Base-by-base conservation (phyloP, 805 yeast species). In the Scheffersomyces amazonensis region DNA sequence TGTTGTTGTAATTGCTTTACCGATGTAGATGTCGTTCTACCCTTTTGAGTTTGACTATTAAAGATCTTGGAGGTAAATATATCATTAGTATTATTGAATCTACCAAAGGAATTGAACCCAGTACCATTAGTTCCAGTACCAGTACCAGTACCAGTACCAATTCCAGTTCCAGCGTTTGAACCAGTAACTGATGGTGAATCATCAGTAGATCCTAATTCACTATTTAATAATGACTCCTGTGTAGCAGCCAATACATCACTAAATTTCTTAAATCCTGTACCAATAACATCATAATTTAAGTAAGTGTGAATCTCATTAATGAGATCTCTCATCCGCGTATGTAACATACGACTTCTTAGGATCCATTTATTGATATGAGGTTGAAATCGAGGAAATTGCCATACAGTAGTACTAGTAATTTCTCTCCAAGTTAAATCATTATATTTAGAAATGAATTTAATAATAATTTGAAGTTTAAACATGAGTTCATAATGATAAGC, bases 401-500 rank as follows among this genome's bases (percentile, higher is more conserved):
- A 88, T 12, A 78, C 78, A n/a, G 64, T 58, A 13, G 85, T 78
- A 42, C 71, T 72, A 37, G 72, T 74, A 32, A 84, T 78, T 45
- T 83, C 89, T 28, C 71, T 62, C 96, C 96, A 87, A 1, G 87
- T 76, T 13, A 70, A 71, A 40, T 78, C 83, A 40, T 85, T 66
- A 12, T 74, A 62, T 44, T 74, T 73, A 48, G 78, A 80, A 5
- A 85, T 69, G 50, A 77, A 79, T 43, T 80, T 80, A n/a, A 87
- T 53, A 22, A 80, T 71, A 29, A 82, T 58, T 27, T 85, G 65
- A 46, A 86, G 81, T 45, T 96, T 76, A 49, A 86, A 87, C 33
- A 89, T 64, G 24, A 87, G 66, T 56, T 91, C 96, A 53, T 83
- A 88, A 45, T 93, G 87, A 34, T 80, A 73, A 13, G 87, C 66